Conservation (phyloP, 371 early-diverging fungal genomes). For the Mortierella sp. region DNA sequence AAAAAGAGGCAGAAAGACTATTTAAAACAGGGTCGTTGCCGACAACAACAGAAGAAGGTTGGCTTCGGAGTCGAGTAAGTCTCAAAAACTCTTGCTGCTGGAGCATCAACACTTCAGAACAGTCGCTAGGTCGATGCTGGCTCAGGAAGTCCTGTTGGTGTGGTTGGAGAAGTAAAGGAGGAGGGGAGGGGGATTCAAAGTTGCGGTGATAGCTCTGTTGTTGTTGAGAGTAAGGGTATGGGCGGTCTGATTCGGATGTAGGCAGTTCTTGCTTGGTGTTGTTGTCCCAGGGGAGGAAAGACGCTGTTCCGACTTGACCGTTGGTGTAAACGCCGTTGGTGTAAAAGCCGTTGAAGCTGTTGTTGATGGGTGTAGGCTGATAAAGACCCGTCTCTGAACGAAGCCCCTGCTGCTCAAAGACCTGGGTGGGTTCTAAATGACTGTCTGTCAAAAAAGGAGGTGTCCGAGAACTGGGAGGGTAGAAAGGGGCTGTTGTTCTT, state of each 20-base stretch:
- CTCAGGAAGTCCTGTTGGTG: neutral
- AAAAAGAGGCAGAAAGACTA: neutral
- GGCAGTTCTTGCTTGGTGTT: neutral
- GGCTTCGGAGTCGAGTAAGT: conserved; percentile 30
- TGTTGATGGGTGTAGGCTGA: neutral
- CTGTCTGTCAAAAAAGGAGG: neutral
- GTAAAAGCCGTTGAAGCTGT: neutral
- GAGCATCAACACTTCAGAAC: conserved; percentile 30
- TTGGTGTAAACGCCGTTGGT: neutral
- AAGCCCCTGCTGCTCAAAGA: no score
- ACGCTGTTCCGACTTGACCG: neutral
- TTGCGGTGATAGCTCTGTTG: neutral
- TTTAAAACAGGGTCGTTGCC: neutral
- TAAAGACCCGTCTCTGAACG: neutral
- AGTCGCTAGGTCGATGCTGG: conserved; percentile 33
- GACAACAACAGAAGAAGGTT: neutral
- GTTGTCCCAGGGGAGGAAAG: neutral
- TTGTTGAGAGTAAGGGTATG: neutral
- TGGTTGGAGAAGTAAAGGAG: neutral
- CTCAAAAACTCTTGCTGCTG: conserved; percentile 51
- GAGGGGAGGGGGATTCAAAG: neutral
- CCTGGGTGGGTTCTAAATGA: no score
- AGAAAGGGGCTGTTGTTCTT: neutral
- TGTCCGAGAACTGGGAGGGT: neutral
- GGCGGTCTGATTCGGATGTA: neutral